Conservation (phyloP, 129 eudicot species). For the Chrysanthemum lavandulifolium region DNA sequence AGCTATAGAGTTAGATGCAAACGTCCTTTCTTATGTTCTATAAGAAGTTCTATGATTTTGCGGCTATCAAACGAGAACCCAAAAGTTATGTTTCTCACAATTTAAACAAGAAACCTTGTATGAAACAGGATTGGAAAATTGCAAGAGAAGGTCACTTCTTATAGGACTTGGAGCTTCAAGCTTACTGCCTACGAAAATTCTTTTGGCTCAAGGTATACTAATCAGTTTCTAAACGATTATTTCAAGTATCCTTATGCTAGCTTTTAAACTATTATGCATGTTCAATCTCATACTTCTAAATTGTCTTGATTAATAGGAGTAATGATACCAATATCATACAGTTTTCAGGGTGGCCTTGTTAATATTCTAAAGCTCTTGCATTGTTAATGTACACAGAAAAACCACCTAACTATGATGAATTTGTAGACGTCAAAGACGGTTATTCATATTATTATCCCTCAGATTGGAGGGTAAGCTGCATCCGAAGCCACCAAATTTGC, state of each 20-base stretch:
- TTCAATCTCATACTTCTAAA: too few relatives aligned
- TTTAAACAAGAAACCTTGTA: constrained; percentile 17
- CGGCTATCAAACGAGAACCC: background rate
- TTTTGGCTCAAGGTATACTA: constrained; percentile 69
- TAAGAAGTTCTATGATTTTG: background rate
- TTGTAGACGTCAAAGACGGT: constrained; percentile 76
- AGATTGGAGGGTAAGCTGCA: constrained; percentile 76
- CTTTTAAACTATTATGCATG: background rate
- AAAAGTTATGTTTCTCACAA: background rate
- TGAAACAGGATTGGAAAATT: constrained; percentile 39
- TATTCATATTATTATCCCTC: constrained; percentile 85
- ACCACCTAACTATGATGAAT: constrained; percentile 60
- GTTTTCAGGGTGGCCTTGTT: background rate
- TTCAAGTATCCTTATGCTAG: background rate
- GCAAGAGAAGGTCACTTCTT: constrained; percentile 63
- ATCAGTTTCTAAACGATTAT: too few relatives aligned
- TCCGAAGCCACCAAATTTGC: background rate
- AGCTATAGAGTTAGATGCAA: too few relatives aligned
- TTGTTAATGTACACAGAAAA: constrained; percentile 46
- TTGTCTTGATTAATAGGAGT: too few relatives aligned
- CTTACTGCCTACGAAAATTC: constrained; percentile 46
- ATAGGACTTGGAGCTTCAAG: constrained; percentile 68
- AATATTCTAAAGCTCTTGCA: constrained; percentile 12
- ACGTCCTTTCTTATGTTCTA: too few relatives aligned
- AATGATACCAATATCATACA: background rate